Evolutionary conservation across 208 protist genomes (phyloP).

Genomic region (Naegleria fowleri): DNA sequence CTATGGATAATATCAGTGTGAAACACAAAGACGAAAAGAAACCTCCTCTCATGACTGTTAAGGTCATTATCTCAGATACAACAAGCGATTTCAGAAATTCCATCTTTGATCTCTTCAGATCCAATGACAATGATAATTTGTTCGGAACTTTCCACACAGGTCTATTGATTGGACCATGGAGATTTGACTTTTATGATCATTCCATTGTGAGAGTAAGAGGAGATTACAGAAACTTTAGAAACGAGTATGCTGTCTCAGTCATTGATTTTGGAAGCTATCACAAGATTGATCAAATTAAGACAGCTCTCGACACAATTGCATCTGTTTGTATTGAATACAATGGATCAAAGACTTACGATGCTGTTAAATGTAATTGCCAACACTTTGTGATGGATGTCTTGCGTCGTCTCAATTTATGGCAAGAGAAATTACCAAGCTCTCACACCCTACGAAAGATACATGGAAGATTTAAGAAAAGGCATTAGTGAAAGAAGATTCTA

Average conservation of each 20-base stretch:
- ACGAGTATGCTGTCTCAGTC: background rate
- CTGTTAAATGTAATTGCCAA: background rate
- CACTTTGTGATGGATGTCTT: background rate
- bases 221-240: background rate
- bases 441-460: background rate
- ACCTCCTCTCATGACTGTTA: background rate
- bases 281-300: background rate
- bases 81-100: background rate
- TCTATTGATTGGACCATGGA: constrained; percentile 9
- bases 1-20: background rate
- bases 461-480: background rate
- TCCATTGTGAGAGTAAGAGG: background rate
- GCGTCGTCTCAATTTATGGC: background rate
- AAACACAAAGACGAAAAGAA: background rate
- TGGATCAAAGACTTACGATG: background rate
- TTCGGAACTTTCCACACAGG: background rate
- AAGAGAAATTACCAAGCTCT: background rate
- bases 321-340: background rate
- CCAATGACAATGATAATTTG: background rate
- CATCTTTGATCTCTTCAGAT: background rate
- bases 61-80: background rate
- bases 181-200: background rate
- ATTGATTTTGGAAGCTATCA: background rate
- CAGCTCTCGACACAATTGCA: background rate
- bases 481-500: background rate